Conservation (phyloP, 495 filamentous ascomycete species). For the Margaritispora aquatica region DNA sequence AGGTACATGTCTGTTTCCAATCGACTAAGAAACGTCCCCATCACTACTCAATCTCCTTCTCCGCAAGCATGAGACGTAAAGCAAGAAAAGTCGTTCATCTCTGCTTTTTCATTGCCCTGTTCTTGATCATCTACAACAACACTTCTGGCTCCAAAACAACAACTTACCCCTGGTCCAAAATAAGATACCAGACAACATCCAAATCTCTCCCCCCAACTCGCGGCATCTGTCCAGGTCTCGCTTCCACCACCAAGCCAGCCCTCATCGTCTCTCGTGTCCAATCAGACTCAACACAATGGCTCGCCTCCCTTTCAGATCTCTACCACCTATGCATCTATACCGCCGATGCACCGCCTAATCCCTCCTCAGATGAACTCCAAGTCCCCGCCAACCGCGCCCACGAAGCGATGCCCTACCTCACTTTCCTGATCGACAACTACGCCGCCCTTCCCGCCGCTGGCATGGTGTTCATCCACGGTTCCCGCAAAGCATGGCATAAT, state of each 20-base stretch:
- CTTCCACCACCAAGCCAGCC: constrained; percentile 6
- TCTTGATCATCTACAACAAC: constrained; percentile 12
- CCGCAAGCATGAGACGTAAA: constrained; percentile 11
- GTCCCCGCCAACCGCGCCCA: constrained; percentile 29
- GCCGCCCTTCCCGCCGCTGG: constrained; percentile 36
- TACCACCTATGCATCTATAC: constrained; percentile 44
- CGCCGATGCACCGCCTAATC: constrained; percentile 45
- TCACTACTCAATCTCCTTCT: too few species aligned
- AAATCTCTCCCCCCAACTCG: constrained; percentile 5
- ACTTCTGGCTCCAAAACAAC: constrained; percentile 6
- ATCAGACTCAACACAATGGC: constrained; percentile 11
- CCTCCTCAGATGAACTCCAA: constrained; percentile 4
- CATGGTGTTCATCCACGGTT: constrained; percentile 39
- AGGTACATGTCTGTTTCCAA: too few species aligned
- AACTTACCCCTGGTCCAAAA: constrained; percentile 11
- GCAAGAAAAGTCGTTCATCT: constrained; percentile 9
- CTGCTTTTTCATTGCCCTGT: background rate
- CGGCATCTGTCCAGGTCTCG: constrained; percentile 14
- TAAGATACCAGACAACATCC: constrained; percentile 14
- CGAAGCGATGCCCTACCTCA: constrained; percentile 47
- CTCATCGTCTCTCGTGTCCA: constrained; percentile 10
- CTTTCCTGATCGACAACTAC: constrained; percentile 49
- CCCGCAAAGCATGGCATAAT: constrained; percentile 41
- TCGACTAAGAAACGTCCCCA: too few species aligned
- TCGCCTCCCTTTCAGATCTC: constrained; percentile 1